Conservation (phyloP, 2,329 filamentous ascomycete species). For the Pseudogymnoascus sp. region DNA sequence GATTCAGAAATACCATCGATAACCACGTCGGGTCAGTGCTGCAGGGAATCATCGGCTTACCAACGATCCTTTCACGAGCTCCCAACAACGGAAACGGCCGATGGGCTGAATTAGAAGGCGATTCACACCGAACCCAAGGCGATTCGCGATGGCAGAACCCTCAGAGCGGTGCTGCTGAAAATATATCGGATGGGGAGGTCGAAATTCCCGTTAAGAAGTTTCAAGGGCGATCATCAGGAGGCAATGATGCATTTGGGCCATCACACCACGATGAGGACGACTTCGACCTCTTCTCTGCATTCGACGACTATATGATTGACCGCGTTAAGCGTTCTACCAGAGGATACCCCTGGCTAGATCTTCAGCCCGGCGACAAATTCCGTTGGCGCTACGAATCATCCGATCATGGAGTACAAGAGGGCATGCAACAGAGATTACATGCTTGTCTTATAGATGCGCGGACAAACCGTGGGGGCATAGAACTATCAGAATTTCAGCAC, state of each 20-base stretch:
- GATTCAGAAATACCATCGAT: constrained; percentile 25
- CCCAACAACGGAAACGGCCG: constrained; percentile 13
- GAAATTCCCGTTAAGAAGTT: constrained; percentile 16
- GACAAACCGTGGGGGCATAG: not conserved
- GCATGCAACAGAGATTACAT: not conserved
- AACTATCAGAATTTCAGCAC: constrained; percentile 10
- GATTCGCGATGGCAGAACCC: not conserved
- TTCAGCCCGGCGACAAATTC: not conserved
- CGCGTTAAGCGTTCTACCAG: not conserved
- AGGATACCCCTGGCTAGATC: not conserved
- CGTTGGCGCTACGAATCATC: not conserved
- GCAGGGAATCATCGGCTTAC: constrained; percentile 26
- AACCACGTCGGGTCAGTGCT: constrained; percentile 24
- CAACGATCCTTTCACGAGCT: constrained; percentile 23
- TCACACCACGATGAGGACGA: constrained; percentile 3
- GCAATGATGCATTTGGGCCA: not conserved
- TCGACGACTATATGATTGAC: not conserved
- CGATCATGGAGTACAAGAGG: not conserved
- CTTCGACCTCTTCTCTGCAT: constrained; percentile 5
- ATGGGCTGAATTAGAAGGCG: constrained; percentile 24
- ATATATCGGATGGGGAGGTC: constrained; percentile 9
- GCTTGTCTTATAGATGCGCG: not conserved
- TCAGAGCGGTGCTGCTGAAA: not conserved
- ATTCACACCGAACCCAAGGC: constrained; percentile 13
- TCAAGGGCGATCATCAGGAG: not conserved